Percentiles rank a stretch among this genome's conserved stretches.
phyloP scores from a whole-genome alignment of 805 yeast species.

The Candida pseudofarinosa region DNA sequence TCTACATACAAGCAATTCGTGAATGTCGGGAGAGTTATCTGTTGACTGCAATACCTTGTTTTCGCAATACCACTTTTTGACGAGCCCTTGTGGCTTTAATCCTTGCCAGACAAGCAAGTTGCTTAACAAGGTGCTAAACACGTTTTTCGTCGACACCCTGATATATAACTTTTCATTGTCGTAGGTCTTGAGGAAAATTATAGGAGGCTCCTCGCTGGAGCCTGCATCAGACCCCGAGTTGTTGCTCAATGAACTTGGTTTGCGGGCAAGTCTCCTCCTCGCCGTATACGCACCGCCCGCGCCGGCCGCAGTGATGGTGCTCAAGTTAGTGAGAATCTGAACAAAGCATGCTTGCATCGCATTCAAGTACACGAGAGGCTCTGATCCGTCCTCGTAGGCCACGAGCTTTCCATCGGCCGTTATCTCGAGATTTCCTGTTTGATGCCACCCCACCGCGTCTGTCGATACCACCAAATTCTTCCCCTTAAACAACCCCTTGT shows the following conservation, averaged over 20 bases:
- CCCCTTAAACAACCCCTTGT: slow-evolving; percentile 32
- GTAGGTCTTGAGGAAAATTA: slow-evolving; percentile 38
- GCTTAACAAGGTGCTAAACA: slow-evolving; percentile 42
- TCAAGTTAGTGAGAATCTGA: slow-evolving; percentile 28
- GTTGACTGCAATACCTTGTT: slow-evolving; percentile 25
- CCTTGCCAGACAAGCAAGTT: slow-evolving; percentile 55
- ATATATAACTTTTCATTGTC: slow-evolving; percentile 36
- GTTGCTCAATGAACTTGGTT: slow-evolving; percentile 4
- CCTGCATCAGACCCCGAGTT: background rate
- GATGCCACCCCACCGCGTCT: slow-evolving; percentile 33
- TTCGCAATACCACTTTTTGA: slow-evolving; percentile 49
- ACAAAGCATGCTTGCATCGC: slow-evolving; percentile 38
- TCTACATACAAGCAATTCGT: slow-evolving; percentile 54
- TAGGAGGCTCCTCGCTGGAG: slow-evolving; percentile 24
- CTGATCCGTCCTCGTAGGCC: slow-evolving; percentile 27
- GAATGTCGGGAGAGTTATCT: slow-evolving; percentile 12
- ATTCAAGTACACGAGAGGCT: slow-evolving; percentile 26
- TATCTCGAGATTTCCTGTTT: slow-evolving; percentile 23
- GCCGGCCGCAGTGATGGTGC: slow-evolving; percentile 5
- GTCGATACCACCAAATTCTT: slow-evolving; percentile 31
- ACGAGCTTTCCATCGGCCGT: slow-evolving; percentile 27
- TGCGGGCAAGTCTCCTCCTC: slow-evolving; percentile 5
- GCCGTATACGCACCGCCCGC: slow-evolving; percentile 1
- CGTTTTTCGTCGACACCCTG: slow-evolving; percentile 30
- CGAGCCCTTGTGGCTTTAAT: slow-evolving; percentile 48